Evolutionary conservation across 1,284 basidiomycete genomes (phyloP).

Genomic region (Ceratobasidium sp.): DNA sequence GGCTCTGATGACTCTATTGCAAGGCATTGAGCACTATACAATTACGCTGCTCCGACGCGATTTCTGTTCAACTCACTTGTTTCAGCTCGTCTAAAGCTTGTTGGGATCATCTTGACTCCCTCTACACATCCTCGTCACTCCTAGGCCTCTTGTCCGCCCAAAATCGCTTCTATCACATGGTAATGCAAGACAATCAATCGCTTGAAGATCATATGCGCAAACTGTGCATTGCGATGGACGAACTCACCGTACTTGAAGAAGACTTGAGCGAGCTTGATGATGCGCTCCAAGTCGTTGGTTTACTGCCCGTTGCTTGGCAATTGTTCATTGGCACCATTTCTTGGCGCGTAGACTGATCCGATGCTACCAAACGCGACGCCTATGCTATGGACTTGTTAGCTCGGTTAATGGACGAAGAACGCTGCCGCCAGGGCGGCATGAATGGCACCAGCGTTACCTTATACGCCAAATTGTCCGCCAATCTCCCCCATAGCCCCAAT

Average conservation of each 20-base stretch:
- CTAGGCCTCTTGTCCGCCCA: neutral
- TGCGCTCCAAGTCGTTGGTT: neutral
- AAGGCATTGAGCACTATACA: neutral
- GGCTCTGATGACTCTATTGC: neutral
- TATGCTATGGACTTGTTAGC: neutral
- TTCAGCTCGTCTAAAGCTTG: neutral
- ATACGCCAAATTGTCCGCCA: neutral
- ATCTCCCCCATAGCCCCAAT: neutral
- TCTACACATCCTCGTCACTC: neutral
- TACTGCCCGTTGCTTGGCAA: neutral
- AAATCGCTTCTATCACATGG: neutral
- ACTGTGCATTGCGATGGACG: neutral
- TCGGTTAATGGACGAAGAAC: conserved; percentile 3
- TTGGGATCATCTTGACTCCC: neutral
- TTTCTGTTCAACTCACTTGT: neutral
- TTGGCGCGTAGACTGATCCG: neutral
- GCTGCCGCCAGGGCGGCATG: neutral
- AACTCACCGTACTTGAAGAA: neutral
- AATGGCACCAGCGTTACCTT: neutral
- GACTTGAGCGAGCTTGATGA: neutral
- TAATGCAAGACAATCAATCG: neutral
- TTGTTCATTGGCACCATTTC: neutral
- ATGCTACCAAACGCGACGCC: neutral
- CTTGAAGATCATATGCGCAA: conserved; percentile 6
- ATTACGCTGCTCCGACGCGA: neutral